Conservation (phyloP, 805 yeast genomes). For the Saccharomycopsis sp. region DNA sequence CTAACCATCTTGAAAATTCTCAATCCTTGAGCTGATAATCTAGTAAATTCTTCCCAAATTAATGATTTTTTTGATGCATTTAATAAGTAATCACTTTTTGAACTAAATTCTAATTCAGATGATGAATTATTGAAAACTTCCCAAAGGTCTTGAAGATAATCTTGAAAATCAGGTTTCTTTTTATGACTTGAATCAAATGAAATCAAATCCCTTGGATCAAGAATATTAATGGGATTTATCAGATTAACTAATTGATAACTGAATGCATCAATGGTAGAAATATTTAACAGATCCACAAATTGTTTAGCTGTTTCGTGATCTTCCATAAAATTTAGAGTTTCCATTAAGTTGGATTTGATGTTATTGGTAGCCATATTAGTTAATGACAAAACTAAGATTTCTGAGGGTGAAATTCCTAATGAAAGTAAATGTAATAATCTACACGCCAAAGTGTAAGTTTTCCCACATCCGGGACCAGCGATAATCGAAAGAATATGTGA, state of each 20-base stretch:
- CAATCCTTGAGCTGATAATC: not conserved
- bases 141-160: too few species aligned
- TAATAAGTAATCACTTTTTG: not conserved
- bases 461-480: slow-evolving; percentile 19
- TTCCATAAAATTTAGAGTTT: slow-evolving; percentile 28
- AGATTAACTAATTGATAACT: slow-evolving; percentile 37
- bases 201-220: not conserved
- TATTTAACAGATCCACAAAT: not conserved
- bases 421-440: slow-evolving; percentile 2
- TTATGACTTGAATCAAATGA: too few species aligned
- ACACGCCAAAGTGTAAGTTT: slow-evolving; percentile 8
- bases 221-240: not conserved
- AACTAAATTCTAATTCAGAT: too few species aligned
- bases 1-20: not conserved
- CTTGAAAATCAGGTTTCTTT: too few species aligned
- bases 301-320: not conserved
- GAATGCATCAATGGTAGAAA: slow-evolving; percentile 44
- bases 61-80: not conserved
- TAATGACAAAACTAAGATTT: slow-evolving; percentile 52
- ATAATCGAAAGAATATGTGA: slow-evolving; percentile 1
- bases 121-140: too few species aligned
- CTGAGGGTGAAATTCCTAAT: slow-evolving; percentile 32
- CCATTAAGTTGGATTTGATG: slow-evolving; percentile 20
- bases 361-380: slow-evolving; percentile 59
- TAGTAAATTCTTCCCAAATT: not conserved